Evolutionary conservation across 495 filamentous ascomycete genomes (phyloP).

Genomic region (Aspergillus kassunensis): DNA sequence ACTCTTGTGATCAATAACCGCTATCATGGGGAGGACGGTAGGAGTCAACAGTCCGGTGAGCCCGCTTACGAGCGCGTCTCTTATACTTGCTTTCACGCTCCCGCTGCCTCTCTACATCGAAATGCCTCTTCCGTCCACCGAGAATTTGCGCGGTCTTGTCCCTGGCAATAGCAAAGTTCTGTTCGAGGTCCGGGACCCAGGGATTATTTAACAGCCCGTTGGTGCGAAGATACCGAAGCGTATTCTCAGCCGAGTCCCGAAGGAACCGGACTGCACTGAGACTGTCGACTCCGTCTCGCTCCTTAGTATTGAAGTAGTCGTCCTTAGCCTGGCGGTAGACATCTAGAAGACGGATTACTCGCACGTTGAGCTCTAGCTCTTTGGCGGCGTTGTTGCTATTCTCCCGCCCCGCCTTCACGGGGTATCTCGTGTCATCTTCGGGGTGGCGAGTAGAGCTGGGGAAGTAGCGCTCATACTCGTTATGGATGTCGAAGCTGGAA

Average conservation of each 20-base stretch:
- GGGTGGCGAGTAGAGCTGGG: background rate
- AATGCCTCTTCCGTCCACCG: slow-evolving; percentile 43
- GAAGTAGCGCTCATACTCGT: slow-evolving; percentile 3
- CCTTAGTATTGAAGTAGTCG: slow-evolving; percentile 29
- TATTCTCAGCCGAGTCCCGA: slow-evolving; percentile 48
- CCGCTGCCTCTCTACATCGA: slow-evolving; percentile 24
- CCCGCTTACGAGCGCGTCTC: slow-evolving; percentile 4
- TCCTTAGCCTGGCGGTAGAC: slow-evolving; percentile 37
- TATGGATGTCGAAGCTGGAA: background rate
- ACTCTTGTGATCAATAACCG: background rate
- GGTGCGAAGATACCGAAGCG: slow-evolving; percentile 30
- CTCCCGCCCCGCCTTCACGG: background rate
- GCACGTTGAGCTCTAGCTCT: background rate
- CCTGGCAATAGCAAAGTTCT: slow-evolving; percentile 24
- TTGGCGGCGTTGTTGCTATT: background rate
- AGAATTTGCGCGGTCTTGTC: slow-evolving; percentile 34
- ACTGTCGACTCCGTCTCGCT: slow-evolving; percentile 16
- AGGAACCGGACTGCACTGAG: slow-evolving; percentile 41
- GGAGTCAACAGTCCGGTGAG: slow-evolving; percentile 12
- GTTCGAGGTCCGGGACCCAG: slow-evolving; percentile 30
- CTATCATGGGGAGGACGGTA: slow-evolving; percentile 17
- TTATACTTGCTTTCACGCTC: too few relatives aligned
- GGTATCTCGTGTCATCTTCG: background rate
- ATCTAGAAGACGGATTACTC: slow-evolving; percentile 28
- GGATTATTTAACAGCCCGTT: slow-evolving; percentile 20